Conservation (phyloP, 331 rosid species). For the Spiraea crenata region DNA sequence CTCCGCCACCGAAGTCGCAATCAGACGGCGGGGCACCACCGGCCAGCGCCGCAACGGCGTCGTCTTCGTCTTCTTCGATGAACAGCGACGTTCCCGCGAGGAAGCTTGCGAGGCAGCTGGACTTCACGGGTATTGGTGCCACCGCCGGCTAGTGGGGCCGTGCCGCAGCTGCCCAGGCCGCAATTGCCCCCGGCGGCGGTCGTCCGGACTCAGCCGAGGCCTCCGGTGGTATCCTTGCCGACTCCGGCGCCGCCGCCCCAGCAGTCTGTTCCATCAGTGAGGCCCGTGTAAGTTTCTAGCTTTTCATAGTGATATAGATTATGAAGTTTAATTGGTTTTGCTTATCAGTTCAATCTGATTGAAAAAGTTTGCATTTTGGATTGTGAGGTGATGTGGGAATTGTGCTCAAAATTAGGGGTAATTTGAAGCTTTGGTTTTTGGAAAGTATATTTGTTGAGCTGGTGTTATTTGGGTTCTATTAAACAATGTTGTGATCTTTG, state of each 20-base stretch:
- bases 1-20: slow-evolving; percentile 35
- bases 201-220: slow-evolving; percentile 30
- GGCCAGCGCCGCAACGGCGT: slow-evolving; percentile 20
- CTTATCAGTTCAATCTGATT: slow-evolving; percentile 3
- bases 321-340: background rate
- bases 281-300: slow-evolving; percentile 62
- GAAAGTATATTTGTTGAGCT: slow-evolving; percentile 8
- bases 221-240: slow-evolving; percentile 29
- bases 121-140: slow-evolving; percentile 46
- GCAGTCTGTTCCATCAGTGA: slow-evolving; percentile 42
- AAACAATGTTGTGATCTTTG: slow-evolving; percentile 23
- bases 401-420: slow-evolving; percentile 9
- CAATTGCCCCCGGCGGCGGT: slow-evolving; percentile 22
- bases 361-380: slow-evolving; percentile 4
- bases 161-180: slow-evolving; percentile 43
- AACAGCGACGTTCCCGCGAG: slow-evolving; percentile 57
- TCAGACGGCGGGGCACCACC: slow-evolving; percentile 24
- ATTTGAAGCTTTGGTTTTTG: slow-evolving; percentile 4
- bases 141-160: slow-evolving; percentile 30
- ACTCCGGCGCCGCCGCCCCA: slow-evolving; percentile 34
- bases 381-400: slow-evolving; percentile 3
- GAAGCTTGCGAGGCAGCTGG: slow-evolving; percentile 63
- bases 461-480: background rate
- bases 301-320: slow-evolving; percentile 1
- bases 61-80: slow-evolving; percentile 24